Evolutionary conservation across 768 basidiomycete species (phyloP).

Genomic region (Xerocomus brunneocitrinus): DNA sequence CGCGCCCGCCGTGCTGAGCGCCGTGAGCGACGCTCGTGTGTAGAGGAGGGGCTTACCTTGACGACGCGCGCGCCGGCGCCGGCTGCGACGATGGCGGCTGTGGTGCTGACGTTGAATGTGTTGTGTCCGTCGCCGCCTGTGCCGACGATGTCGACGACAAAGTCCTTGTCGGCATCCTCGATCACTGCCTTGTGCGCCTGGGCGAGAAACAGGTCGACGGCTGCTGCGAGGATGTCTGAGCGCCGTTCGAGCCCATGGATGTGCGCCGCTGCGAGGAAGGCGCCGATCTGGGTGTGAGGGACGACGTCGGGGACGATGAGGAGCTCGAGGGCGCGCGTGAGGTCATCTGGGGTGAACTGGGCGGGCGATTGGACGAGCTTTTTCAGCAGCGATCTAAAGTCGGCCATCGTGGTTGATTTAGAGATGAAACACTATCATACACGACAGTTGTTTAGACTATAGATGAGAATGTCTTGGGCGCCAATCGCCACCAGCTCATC

Average conservation of each 20-base stretch:
- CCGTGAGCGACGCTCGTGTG: background rate
- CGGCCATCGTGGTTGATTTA: constrained; percentile 15
- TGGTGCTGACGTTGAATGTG: constrained; percentile 95
- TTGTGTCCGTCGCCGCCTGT: constrained; percentile 87
- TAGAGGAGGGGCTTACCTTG: constrained; percentile 54
- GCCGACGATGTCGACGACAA: constrained; percentile 49
- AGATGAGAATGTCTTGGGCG: constrained; percentile 87
- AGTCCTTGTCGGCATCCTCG: constrained; percentile 58
- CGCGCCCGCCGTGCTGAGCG: constrained; percentile 83
- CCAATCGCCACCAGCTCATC: constrained; percentile 78
- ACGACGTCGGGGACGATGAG: constrained; percentile 62
- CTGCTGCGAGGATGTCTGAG: constrained; percentile 73
- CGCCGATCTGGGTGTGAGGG: constrained; percentile 74
- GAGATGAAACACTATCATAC: background rate
- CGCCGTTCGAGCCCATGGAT: constrained; percentile 72
- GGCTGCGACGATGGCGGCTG: constrained; percentile 89
- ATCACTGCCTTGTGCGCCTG: constrained; percentile 62
- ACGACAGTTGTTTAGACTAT: constrained; percentile 83
- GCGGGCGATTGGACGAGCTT: constrained; percentile 80
- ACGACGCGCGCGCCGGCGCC: constrained; percentile 91
- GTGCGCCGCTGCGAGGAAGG: constrained; percentile 85
- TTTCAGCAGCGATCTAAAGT: constrained; percentile 72
- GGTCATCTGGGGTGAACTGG: constrained; percentile 73
- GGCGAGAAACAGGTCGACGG: constrained; percentile 68
- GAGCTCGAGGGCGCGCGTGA: constrained; percentile 68